phyloP scores from a whole-genome alignment of 2,329 filamentous ascomycete species.

The Juglanconis sp. region DNA sequence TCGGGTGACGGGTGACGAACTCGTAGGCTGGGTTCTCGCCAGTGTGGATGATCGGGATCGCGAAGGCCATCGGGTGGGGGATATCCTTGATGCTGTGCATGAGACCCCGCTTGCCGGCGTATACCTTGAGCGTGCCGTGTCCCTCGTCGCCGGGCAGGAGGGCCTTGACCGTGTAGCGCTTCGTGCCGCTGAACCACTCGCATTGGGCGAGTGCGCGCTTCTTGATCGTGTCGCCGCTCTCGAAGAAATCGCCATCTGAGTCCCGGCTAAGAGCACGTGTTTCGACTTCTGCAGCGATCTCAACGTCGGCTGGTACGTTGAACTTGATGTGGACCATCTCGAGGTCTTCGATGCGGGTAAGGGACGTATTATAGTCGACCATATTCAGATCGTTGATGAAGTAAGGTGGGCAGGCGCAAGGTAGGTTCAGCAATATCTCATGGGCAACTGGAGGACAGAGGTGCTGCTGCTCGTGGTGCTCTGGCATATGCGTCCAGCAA shows the following conservation, averaged over 20 bases:
- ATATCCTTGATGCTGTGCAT: conserved; percentile 99
- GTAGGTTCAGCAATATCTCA: conserved; percentile 81
- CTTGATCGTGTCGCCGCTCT: conserved; percentile 80
- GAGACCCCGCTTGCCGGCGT: conserved; percentile 87
- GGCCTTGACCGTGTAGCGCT: conserved; percentile 91
- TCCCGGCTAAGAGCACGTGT: conserved; percentile 77
- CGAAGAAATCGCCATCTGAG: conserved; percentile 85
- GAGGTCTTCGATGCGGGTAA: conserved; percentile 81
- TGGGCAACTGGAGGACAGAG: conserved; percentile 84
- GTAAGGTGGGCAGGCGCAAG: conserved; percentile 80
- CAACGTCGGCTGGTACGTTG: conserved; percentile 82
- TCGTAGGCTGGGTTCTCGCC: conserved; percentile 94
- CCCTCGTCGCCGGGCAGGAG: conserved; percentile 89
- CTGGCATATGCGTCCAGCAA: conserved; percentile 93
- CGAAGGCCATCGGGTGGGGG: conserved; percentile 84
- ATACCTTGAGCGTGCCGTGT: conserved; percentile 81
- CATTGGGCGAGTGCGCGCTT: conserved; percentile 88
- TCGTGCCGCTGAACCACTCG: conserved; percentile 83
- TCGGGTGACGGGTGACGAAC: conserved; percentile 89
- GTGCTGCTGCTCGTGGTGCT: conserved; percentile 85
- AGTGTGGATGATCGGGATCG: conserved; percentile 83
- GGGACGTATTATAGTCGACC: conserved; percentile 85
- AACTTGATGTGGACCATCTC: conserved; percentile 92
- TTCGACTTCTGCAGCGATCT: conserved; percentile 90
- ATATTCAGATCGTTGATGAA: conserved; percentile 81